Base-by-base conservation (phyloP, 1,284 basidiomycete genomes). In the Sphaerobolus stellatus region DNA sequence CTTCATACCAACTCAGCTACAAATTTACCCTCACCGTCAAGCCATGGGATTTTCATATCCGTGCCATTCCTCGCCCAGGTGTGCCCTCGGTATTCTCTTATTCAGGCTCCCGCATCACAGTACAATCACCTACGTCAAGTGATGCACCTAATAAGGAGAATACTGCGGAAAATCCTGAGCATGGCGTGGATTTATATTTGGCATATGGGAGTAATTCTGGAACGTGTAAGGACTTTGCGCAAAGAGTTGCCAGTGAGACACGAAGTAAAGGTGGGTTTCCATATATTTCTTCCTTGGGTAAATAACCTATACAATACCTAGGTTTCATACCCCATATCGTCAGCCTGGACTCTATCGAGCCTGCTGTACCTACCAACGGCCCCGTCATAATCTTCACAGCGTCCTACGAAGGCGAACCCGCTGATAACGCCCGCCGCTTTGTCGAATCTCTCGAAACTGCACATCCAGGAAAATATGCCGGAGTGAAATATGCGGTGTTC, bases 201-300 rank as follows among this genome's bases (percentile, higher is more conserved):
- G 62, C 78, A 53, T 78, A 76, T 62, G 77, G 77, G 4, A 77
- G 75, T 45, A 81, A 81, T 63, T 75, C 77, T 7, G 79, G 79
- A 11, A 77, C 78, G 1, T 79, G 74, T 28, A 76, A 81, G 63
- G 71, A 74, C 22, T 79, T 81, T 57, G 78, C 79, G 3, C 75
- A 77, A 62, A 65, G 78, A 29, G 66, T 81, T 20, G 75, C 72
- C 1, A 71, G 68, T 47, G 73, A 71, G 49, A 77, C 75, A 5
- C 57, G 69, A 0, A 56, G 60, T 4, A 70, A 75, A 59, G 78
- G 75, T 75, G 55, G 9, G 68, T n/a, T 51, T 11, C 20, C 18
- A 20, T 20, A 20, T 38, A 7, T 52, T 30, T n/a, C 16, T 4
- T 14, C n/a, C 6, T 24, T 43, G 5, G 31, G 30, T 30, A 33